A percentile compares a stretch with the other conserved stretches of the same genome.
Evolutionary conservation across 257 asterid genomes (phyloP).

Genomic region (Rhazya stricta): DNA sequence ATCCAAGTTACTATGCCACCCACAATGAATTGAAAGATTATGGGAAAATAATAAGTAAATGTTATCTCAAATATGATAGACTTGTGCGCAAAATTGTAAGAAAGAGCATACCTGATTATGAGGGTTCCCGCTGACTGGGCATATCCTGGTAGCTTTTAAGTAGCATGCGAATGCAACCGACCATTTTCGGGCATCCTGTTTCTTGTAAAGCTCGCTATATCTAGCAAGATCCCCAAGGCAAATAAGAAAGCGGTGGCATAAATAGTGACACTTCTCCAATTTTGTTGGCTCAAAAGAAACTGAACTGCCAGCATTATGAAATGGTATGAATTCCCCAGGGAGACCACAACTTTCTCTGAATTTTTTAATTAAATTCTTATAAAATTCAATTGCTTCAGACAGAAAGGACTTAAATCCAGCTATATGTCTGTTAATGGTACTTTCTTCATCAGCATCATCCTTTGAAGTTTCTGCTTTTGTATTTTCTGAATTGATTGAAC

Average conservation of each 20-base stretch:
- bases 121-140: constrained; percentile 88
- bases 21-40: background rate
- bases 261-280: constrained; percentile 39
- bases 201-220: constrained; percentile 58
- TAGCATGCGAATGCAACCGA: constrained; percentile 66
- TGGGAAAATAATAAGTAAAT: background rate
- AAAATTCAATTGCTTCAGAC: constrained; percentile 68
- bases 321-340: constrained; percentile 38
- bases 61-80: background rate
- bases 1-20: background rate
- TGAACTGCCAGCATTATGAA: constrained; percentile 19
- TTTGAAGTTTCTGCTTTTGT: constrained; percentile 24
- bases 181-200: constrained; percentile 55
- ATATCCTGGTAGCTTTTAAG: constrained; percentile 63
- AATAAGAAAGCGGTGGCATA: constrained; percentile 79
- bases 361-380: constrained; percentile 38
- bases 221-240: constrained; percentile 91
- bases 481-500: constrained; percentile 29
- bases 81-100: background rate
- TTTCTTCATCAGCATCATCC: constrained; percentile 27
- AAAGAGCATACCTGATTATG: constrained; percentile 70
- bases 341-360: constrained; percentile 49
- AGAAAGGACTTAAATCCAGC: constrained; percentile 61
- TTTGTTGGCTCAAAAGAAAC: constrained; percentile 30
- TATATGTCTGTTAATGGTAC: constrained; percentile 31